These are phyloP conservation scores for Teratosphaeria destructans DNA, from an alignment of 2,329 filamentous ascomycete species.

Conservation along the genomic window DNA sequence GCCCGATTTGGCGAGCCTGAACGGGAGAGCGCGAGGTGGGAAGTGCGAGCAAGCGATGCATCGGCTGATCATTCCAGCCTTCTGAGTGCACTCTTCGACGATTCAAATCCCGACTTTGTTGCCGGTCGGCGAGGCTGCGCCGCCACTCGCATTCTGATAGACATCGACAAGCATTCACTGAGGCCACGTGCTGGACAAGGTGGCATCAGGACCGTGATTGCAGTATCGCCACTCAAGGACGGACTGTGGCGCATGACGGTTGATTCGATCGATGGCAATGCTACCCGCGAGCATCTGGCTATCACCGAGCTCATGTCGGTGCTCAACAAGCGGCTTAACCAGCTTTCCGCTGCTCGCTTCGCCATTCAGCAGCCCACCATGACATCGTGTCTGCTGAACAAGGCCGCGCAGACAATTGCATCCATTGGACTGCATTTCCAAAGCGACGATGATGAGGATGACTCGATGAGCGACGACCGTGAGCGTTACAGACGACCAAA, in stretches of 20 bases:
- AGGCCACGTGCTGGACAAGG: slow-evolving; percentile 31
- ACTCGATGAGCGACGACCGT: slow-evolving; percentile 6
- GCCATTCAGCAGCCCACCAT: slow-evolving; percentile 55
- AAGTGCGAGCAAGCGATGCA: slow-evolving; percentile 58
- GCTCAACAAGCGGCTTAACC: slow-evolving; percentile 17
- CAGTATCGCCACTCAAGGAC: slow-evolving; percentile 47
- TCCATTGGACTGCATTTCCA: slow-evolving; percentile 40
- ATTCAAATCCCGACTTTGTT: slow-evolving; percentile 51
- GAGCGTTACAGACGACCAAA: slow-evolving; percentile 58
- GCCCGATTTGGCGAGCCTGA: slow-evolving; percentile 74
- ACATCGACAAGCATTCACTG: slow-evolving; percentile 34
- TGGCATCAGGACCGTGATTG: slow-evolving; percentile 60
- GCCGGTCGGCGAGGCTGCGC: slow-evolving; percentile 59
- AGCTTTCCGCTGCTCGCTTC: slow-evolving; percentile 45
- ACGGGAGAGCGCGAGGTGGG: slow-evolving; percentile 71
- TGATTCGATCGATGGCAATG: slow-evolving; percentile 57
- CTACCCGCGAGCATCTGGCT: slow-evolving; percentile 64
- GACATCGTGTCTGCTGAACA: slow-evolving; percentile 60
- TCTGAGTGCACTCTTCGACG: slow-evolving; percentile 61
- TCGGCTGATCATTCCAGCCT: slow-evolving; percentile 45
- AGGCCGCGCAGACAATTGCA: slow-evolving; percentile 67
- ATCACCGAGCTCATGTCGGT: slow-evolving; percentile 56
- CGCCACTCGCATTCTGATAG: slow-evolving; percentile 61
- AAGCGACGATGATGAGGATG: slow-evolving; percentile 10
- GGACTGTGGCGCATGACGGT: slow-evolving; percentile 47